Evolutionary conservation across 2,329 filamentous ascomycete species (phyloP), one percentile per base, ranked within the genome.

Genomic region (Colletotrichum zoysiae): DNA sequence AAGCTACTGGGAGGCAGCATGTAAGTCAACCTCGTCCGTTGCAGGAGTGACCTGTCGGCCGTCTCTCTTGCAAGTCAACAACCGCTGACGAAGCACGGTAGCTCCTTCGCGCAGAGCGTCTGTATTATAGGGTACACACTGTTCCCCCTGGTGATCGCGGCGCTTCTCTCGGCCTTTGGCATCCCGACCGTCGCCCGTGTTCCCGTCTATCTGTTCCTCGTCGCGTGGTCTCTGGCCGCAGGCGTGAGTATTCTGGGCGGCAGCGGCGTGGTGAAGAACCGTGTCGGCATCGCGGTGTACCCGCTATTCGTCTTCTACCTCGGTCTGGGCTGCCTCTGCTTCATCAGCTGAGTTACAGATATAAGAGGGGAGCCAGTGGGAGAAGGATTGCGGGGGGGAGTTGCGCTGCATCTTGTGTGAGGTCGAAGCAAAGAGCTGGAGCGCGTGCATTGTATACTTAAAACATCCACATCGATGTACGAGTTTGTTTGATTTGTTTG

Each of bases 81-180:
- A 30, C 57, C 68, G 35, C 58, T 72, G 59, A 66, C 59, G 23
- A 77, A 46, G 55, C 26, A 44, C 16, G 38, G 62, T 79, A 98
- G 95, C 78, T 98, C 96, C 23, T 99, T 99, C 82, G 96, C 97
- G 79, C 96, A 99, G 82, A 97, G 95, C 70, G 90, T 99, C 76
- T 98, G 95, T 82, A 97, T 99, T 77, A 99, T 99, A 80, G 96
- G 96, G 57, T 99, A 99, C 83, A 99, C 96, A 1, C 89, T 99
- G 67, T 99, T 99, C 84, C 96, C 96, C 2, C 89, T 99, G 65
- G 96, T 98, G 77, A 93, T 99, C 76, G 97, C 97, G 9, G 91
- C 95, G 1, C 85, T 98, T 63, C 89, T 99, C 74, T 97, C 95
- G 67, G 95, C 95, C 0, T 79, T 99, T 42, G 87, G 90, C 62